A percentile compares a stretch with the other conserved stretches of the same genome.
Evolutionary conservation across 371 early-diverging fungal species (phyloP).

Genomic region (Rhizopus delemar): DNA sequence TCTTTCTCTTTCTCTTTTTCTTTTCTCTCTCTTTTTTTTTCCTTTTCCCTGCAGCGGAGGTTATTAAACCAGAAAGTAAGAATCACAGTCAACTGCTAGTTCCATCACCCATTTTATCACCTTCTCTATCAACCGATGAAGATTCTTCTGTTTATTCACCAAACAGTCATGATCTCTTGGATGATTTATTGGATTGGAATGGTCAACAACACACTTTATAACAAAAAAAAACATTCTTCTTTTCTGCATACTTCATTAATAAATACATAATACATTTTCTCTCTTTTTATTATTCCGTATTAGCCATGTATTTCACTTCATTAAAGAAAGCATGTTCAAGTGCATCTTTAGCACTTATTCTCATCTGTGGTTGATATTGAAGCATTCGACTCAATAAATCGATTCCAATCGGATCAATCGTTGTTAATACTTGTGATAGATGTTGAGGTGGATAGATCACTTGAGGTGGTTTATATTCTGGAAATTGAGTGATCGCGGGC

Average conservation of each 20-base stretch:
- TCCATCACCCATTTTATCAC: constrained; percentile 36
- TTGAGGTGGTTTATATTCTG: constrained; percentile 84
- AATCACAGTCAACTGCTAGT: constrained; percentile 8
- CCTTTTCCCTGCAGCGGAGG: constrained; percentile 55
- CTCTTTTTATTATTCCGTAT: neutral
- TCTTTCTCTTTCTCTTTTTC: too few species aligned
- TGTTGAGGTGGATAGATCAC: constrained; percentile 70
- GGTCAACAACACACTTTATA: constrained; percentile 25
- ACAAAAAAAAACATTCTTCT: neutral
- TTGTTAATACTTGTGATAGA: constrained; percentile 72
- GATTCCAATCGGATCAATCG: constrained; percentile 72
- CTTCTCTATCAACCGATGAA: constrained; percentile 34
- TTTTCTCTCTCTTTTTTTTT: neutral
- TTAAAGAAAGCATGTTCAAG: constrained; percentile 81
- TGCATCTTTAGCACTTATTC: constrained; percentile 85
- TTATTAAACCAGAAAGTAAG: constrained; percentile 23
- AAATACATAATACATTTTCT: neutral
- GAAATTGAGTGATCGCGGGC: constrained; percentile 86
- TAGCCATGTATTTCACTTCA: constrained; percentile 32
- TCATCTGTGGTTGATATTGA: constrained; percentile 81
- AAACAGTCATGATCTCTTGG: constrained; percentile 28
- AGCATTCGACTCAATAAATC: constrained; percentile 80
- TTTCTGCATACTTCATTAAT: too few species aligned
- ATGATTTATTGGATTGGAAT: constrained; percentile 47
- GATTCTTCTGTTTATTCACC: constrained; percentile 25